A percentile compares a stretch with the other conserved stretches of the same genome.
Evolutionary conservation across 495 filamentous ascomycete genomes (phyloP).

Genomic region (Podospora australis): DNA sequence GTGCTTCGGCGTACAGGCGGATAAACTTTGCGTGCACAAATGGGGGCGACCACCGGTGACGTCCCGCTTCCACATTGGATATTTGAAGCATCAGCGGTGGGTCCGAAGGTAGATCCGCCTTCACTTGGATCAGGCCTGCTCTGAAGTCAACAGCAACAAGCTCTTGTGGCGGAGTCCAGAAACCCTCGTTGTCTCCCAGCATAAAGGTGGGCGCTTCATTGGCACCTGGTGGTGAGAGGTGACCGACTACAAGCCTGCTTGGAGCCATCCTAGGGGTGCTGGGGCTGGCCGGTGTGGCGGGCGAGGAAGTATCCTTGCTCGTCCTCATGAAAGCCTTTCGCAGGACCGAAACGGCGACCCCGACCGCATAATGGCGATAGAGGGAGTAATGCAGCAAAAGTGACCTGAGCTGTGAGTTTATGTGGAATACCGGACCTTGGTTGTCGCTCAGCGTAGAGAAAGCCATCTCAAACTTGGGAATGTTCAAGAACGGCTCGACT

Average conservation of each 20-base stretch:
- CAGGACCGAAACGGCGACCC: conserved; percentile 71
- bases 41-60: conserved; percentile 77
- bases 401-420: conserved; percentile 73
- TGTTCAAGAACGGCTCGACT: conserved; percentile 73
- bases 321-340: conserved; percentile 62
- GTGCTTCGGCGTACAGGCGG: conserved; percentile 78
- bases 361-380: conserved; percentile 87
- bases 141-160: conserved; percentile 76
- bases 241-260: conserved; percentile 28
- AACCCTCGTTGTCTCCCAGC: conserved; percentile 22
- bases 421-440: conserved; percentile 78
- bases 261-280: conserved; percentile 19
- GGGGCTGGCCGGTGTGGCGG: conserved; percentile 6
- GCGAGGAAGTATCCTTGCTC: conserved; percentile 22
- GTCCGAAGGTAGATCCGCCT: conserved; percentile 78
- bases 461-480: conserved; percentile 82
- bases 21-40: conserved; percentile 69
- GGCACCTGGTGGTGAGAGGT: conserved; percentile 25
- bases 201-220: conserved; percentile 20
- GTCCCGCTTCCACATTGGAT: conserved; percentile 70
- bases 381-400: conserved; percentile 84
- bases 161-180: conserved; percentile 40
- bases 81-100: conserved; percentile 87
- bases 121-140: conserved; percentile 73
- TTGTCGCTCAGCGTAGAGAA: conserved; percentile 78